Evolutionary conservation across 768 basidiomycete species (phyloP), one percentile per base, ranked within the genome.

Genomic region (Mycena sanguinolenta): DNA sequence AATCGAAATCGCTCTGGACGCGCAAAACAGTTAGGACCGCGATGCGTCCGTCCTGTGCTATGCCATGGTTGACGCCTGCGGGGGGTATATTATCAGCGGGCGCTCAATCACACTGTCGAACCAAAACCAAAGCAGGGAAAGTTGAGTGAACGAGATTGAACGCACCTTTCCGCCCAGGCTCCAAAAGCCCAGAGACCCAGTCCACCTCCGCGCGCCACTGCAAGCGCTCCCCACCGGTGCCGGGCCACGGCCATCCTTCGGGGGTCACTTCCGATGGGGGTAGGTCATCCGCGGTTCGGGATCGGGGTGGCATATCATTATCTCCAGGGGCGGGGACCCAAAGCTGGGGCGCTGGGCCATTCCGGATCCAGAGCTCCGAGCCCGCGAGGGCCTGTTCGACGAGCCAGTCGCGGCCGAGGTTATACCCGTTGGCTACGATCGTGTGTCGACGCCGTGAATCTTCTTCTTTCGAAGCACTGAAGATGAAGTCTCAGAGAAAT

Each of bases 191-290:
- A 34, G 85, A 85, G 27, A 88, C 84, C 91, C 91, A 95, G 75
- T 93, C 91, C 2, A 96, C 87, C 3, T 92, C 88, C 3, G 94
- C 93, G 74, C 84, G 83, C 95, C 95, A 96, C 84, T 87, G 89
- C 65, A 87, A 84, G 5, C 89, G 87, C 38, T 87, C 87, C 87
- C 90, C 92, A 23, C 84, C 82, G 44, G 87, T 85, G 25, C 91
- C 92, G 3, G 84, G 79, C 72, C 72, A 73, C 27, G 67, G 67
- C 72, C 72, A 73, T 19, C 68, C 72, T 25, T 46, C 44, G 28
- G 69, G 63, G 25, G 44, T 23, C 1, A n/a, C n/a, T 46, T 46
- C 44, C 5, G 44, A 12, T n/a, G 6, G 36, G 8, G 36, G 36
- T 14, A 38, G 14, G 36, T 21, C 42, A 7, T 44, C 55, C 19